Conservation (phyloP, 768 basidiomycete genomes). For the Tylopilus subfusipes region DNA sequence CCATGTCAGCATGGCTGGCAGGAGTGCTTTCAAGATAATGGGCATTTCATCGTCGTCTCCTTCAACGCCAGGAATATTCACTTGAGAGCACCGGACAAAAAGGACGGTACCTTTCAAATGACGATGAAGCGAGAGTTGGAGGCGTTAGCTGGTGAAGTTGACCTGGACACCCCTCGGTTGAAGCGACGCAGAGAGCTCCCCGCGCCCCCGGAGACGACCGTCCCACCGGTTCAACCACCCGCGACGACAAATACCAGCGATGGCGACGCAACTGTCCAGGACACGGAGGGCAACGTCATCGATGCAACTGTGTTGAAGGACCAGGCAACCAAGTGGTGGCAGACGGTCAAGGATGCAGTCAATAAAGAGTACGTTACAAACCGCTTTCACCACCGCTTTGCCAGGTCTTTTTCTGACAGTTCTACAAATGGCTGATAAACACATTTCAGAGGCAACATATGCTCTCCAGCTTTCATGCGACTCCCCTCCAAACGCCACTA, state of each 20-base stretch:
- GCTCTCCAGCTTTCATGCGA: slow-evolving; percentile 64
- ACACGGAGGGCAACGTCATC: slow-evolving; percentile 19
- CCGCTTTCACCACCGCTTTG: slow-evolving; percentile 35
- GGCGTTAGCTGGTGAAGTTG: slow-evolving; percentile 36
- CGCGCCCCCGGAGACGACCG: slow-evolving; percentile 39
- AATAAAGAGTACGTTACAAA: slow-evolving; percentile 81
- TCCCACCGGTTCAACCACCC: slow-evolving; percentile 29
- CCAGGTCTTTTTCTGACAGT: slow-evolving; percentile 42
- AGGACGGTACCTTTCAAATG: slow-evolving; percentile 20
- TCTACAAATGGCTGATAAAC: slow-evolving; percentile 29
- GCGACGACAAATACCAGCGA: slow-evolving; percentile 31
- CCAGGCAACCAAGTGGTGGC: slow-evolving; percentile 71
- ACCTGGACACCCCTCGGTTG: slow-evolving; percentile 44
- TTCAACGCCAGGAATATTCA: slow-evolving; percentile 25
- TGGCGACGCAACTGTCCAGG: slow-evolving; percentile 19
- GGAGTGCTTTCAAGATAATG: slow-evolving; percentile 33
- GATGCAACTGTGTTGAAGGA: slow-evolving; percentile 47
- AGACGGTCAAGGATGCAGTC: slow-evolving; percentile 75
- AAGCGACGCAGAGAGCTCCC: slow-evolving; percentile 49
- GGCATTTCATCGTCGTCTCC: slow-evolving; percentile 28
- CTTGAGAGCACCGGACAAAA: slow-evolving; percentile 23
- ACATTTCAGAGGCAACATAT: slow-evolving; percentile 53
- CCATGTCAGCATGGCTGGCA: slow-evolving; percentile 20
- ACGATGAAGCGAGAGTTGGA: slow-evolving; percentile 55
- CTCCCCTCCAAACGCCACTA: slow-evolving; percentile 70